Percentiles rank a stretch among this genome's conserved stretches.
phyloP scores from a whole-genome alignment of 2,329 filamentous ascomycete species.

The Trichocomaceae sp. region DNA sequence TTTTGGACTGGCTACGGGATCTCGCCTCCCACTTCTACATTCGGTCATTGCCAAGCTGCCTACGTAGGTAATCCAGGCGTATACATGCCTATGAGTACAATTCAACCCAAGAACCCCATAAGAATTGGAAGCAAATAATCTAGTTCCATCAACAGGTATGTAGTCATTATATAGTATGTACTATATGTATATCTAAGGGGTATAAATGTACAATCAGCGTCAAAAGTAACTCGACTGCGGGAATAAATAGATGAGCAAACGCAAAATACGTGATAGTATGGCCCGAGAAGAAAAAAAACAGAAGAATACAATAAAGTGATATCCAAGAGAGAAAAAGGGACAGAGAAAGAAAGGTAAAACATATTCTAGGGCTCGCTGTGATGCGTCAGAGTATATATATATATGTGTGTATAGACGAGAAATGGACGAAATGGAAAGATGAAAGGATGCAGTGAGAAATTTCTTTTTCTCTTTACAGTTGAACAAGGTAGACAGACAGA shows the following conservation, averaged over 20 bases:
- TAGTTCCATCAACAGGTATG: too few species aligned
- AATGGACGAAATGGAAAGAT: neutral
- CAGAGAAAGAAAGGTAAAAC: neutral
- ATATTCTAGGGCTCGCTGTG: neutral
- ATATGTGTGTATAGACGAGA: neutral
- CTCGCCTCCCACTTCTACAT: too few species aligned
- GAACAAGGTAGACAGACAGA: too few species aligned
- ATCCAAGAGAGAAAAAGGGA: neutral
- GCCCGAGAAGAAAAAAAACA: neutral
- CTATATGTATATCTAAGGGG: neutral
- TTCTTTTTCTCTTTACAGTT: too few species aligned
- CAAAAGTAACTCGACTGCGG: neutral
- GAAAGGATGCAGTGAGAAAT: neutral
- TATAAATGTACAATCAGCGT: neutral
- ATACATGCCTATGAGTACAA: too few species aligned
- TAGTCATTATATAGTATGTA: neutral
- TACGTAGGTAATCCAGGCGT: too few species aligned
- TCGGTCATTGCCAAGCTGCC: too few species aligned
- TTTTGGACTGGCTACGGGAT: too few species aligned
- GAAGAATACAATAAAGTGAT: neutral
- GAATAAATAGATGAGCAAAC: neutral
- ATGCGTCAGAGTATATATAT: neutral
- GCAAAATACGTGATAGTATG: neutral
- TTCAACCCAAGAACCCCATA: too few species aligned
- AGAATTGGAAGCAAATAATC: too few species aligned